A percentile compares a stretch with the other conserved stretches of the same genome.
Evolutionary conservation across 1,139 yeast species (phyloP).

Genomic region (Cylindricascospora bacillispora): DNA sequence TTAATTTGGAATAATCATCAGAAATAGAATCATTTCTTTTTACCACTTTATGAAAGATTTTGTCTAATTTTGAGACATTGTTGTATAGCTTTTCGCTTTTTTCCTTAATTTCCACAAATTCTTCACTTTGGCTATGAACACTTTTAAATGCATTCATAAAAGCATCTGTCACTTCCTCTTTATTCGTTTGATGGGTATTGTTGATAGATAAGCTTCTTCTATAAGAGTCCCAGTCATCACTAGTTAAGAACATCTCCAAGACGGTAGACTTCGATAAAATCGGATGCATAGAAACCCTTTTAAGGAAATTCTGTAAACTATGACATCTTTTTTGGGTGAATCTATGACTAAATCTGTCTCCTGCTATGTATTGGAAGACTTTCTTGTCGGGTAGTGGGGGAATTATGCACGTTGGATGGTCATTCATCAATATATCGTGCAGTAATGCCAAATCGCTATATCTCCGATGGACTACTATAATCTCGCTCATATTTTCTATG

Average conservation of each 20-base stretch:
- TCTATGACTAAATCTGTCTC: constrained; percentile 75
- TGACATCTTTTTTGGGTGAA: constrained; percentile 79
- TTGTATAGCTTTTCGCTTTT: constrained; percentile 75
- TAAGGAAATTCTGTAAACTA: constrained; percentile 65
- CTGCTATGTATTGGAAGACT: constrained; percentile 82
- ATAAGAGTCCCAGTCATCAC: constrained; percentile 75
- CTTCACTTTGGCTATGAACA: constrained; percentile 61
- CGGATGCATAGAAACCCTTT: constrained; percentile 65
- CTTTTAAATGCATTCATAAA: constrained; percentile 86
- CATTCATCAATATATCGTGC: constrained; percentile 60
- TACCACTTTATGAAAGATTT: constrained; percentile 59
- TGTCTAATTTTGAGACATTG: constrained; percentile 66
- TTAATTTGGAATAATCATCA: constrained; percentile 59
- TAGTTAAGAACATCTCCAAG: constrained; percentile 64
- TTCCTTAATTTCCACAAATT: constrained; percentile 73
- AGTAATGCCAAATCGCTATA: constrained; percentile 74
- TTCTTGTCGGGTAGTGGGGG: constrained; percentile 95
- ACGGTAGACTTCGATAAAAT: constrained; percentile 56
- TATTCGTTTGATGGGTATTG: constrained; percentile 20
- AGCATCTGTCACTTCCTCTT: constrained; percentile 53
- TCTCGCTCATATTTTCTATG: constrained; percentile 29
- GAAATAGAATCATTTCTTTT: constrained; percentile 63
- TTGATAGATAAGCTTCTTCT: constrained; percentile 39
- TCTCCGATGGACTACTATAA: constrained; percentile 55
- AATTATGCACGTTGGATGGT: constrained; percentile 71